These are phyloP conservation scores for Myxozyma kluyveri DNA, from an alignment of 805 yeast species.

Conservation along the genomic window DNA sequence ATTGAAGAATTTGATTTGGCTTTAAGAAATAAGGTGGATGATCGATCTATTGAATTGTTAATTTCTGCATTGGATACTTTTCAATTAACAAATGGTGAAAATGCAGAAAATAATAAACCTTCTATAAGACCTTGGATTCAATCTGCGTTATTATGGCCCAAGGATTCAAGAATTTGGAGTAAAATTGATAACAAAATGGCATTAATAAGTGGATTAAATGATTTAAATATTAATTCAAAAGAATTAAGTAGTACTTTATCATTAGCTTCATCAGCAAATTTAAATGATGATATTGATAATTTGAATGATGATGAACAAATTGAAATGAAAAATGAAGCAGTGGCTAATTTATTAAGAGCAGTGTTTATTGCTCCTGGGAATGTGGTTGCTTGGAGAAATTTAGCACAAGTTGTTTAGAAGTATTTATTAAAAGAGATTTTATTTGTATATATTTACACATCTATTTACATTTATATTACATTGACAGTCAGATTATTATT, in stretches of 20 bases:
- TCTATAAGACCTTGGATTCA: constrained; percentile 56
- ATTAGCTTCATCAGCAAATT: constrained; percentile 12
- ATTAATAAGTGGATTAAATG: constrained; percentile 53
- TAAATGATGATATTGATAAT: too few relatives aligned
- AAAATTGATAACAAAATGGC: constrained; percentile 57
- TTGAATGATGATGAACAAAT: neutral
- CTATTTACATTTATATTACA: neutral
- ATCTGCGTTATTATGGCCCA: constrained; percentile 72
- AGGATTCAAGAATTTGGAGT: constrained; percentile 66
- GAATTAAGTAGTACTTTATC: constrained; percentile 55
- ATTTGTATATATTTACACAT: neutral
- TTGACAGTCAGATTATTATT: neutral
- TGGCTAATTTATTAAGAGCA: constrained; percentile 65
- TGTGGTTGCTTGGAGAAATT: constrained; percentile 37
- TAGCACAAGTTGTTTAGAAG: neutral
- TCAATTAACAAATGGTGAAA: constrained; percentile 13
- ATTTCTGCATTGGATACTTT: constrained; percentile 19
- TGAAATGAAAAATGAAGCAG: constrained; percentile 37
- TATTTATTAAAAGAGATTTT: neutral
- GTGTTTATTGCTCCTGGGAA: constrained; percentile 61
- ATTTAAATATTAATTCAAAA: constrained; percentile 49
- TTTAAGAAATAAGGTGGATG: neutral
- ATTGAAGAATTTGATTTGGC: constrained; percentile 41
- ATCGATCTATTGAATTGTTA: constrained; percentile 20
- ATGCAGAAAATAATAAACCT: constrained; percentile 21